Base-by-base conservation (phyloP, 2,329 filamentous ascomycete species). In the Hymenoscyphus repandus region DNA sequence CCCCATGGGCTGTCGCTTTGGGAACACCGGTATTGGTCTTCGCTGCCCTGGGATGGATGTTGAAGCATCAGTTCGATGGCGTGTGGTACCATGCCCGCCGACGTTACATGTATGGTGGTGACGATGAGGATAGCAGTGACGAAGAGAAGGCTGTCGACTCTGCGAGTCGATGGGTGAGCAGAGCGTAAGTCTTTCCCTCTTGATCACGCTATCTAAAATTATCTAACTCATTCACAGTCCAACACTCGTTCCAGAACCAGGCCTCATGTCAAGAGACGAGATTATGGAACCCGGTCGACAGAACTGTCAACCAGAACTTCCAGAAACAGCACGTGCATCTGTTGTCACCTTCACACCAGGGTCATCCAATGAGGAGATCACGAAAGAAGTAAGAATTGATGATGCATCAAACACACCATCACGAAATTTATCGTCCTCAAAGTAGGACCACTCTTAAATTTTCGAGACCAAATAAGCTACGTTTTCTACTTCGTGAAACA, bases 1-100 rank as follows among this genome's bases (percentile, higher is more conserved):
- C 79, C 68, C 75, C 75, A 0, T 83, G 79, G 79, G 78, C 75
- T 1, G 72, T 83, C 6, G 79, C 79, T 11, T 63, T 83, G 11
- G 79, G 79, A 6, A 83, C 79, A 0, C 79, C 79, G 0, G 77
- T 82, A 2, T 69, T 82, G 7, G 78, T 82, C 27, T 76, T 81
- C 45, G 79, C 61, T 1, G 61, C 62, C 2, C n/a, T 63, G n/a
- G 57, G 0, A 57, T 79, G 39, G 71, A 76, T 34, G 71, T 78
- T 61, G 66, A 78, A 36, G 64, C 36, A 45, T n/a, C 36, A 57
- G 10, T 54, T 51, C 36, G 50, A 52, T 31, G 52, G 50, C 27
- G 18, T 39, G 12, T 51, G 50, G 53, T 20, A 32, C 6, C 30
- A 41, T 12, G 31, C 27, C 6, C 36, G 34, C 20, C 13, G 17